phyloP scores from a whole-genome alignment of 495 filamentous ascomycete species.

The Cercophora scortea region DNA sequence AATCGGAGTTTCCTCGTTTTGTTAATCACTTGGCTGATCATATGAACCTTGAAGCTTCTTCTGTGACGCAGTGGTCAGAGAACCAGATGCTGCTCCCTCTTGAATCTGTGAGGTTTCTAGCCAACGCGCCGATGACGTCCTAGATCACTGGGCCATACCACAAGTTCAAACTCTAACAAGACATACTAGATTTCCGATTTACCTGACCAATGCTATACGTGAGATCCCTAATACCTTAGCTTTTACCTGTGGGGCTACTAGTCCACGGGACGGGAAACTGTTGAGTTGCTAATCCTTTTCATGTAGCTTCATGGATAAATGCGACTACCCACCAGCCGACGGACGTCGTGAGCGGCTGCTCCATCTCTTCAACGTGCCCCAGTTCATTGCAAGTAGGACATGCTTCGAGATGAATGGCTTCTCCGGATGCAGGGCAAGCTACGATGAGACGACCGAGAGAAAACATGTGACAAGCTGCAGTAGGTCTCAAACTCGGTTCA shows the following conservation, averaged over 20 bases:
- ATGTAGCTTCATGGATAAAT: constrained; percentile 9
- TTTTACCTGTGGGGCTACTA: no score
- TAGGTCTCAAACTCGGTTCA: background rate
- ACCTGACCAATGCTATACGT: constrained; percentile 14
- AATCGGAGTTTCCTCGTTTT: no score
- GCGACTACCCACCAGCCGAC: constrained; percentile 4
- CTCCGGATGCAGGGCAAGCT: constrained; percentile 11
- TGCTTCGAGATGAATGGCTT: constrained; percentile 20
- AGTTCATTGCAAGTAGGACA: constrained; percentile 12
- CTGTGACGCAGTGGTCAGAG: no score
- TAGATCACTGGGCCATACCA: no score
- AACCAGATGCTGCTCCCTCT: no score
- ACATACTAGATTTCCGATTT: constrained; percentile 1
- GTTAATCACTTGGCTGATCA: no score
- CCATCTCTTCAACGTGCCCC: constrained; percentile 13
- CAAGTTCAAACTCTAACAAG: no score
- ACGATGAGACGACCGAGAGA: background rate
- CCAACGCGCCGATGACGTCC: no score
- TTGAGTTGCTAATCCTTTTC: background rate
- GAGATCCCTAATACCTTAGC: background rate
- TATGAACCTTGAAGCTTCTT: no score
- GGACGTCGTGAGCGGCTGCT: constrained; percentile 8
- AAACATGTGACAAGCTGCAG: constrained; percentile 4
- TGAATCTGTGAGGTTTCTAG: no score
- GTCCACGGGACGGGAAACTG: no score